Percentiles rank a stretch among this genome's conserved stretches.
These are phyloP conservation scores for Neoscytalidium dimidiatum DNA, from an alignment of 2,329 filamentous ascomycete genomes.

Conservation along the genomic window DNA sequence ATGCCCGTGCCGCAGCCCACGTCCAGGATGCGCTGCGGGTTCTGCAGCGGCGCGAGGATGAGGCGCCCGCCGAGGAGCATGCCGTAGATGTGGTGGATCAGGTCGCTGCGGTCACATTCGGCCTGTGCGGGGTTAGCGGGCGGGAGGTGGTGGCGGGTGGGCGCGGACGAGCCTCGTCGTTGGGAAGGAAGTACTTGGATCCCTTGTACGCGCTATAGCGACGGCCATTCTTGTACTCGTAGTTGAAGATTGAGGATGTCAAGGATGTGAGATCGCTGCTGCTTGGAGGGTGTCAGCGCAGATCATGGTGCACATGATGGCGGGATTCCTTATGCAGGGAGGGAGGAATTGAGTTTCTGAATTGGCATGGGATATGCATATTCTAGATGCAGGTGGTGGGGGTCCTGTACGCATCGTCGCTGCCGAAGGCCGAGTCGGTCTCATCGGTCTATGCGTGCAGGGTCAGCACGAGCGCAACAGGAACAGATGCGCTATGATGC, in stretches of 20 bases:
- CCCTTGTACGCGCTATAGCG: constrained; percentile 40
- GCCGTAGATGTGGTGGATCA: constrained; percentile 41
- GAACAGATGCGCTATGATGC: background rate
- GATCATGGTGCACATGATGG: too few species aligned
- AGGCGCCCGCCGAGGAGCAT: constrained; percentile 39
- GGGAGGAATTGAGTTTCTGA: too few species aligned
- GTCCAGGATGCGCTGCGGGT: constrained; percentile 31
- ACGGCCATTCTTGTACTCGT: constrained; percentile 23
- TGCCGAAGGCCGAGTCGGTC: constrained; percentile 6
- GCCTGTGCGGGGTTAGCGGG: constrained; percentile 29
- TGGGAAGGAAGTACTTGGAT: constrained; percentile 35
- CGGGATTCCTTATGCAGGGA: too few species aligned
- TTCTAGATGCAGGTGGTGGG: background rate
- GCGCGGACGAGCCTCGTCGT: constrained; percentile 32
- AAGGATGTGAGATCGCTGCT: constrained; percentile 6
- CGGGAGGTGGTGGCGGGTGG: background rate
- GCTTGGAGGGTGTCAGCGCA: background rate
- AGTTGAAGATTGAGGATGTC: constrained; percentile 9
- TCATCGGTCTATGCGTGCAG: background rate
- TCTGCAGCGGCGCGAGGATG: constrained; percentile 34
- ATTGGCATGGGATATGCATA: too few species aligned
- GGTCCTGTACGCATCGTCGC: background rate
- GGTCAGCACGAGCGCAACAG: background rate
- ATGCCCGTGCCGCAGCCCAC: constrained; percentile 36
- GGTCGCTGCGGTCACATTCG: constrained; percentile 36